Base-by-base conservation (phyloP, 2,329 filamentous ascomycete genomes). In the Hymenoscyphus repandus region DNA sequence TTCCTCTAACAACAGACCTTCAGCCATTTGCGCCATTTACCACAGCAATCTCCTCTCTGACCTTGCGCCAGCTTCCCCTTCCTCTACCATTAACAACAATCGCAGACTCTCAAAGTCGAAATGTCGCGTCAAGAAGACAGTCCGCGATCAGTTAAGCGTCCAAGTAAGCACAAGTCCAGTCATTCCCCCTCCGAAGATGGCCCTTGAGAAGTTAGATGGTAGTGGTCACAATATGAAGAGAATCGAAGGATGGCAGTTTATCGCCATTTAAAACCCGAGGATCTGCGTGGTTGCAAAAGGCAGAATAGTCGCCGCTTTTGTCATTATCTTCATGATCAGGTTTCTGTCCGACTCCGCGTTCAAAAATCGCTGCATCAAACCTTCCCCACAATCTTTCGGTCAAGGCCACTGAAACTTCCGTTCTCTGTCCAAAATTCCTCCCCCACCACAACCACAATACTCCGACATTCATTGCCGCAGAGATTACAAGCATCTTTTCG, bases 111-210 rank as follows among this genome's bases (percentile, higher is more conserved):
- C 15, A 11, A 5, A 40, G n/a, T 47, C 38, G 55, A 47, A 39
- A 58, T 58, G 58, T 57, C 61, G 43, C 63, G 62, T 33, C 56
- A 61, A 51, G 59, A 62, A 43, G 22, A 27, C 22, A 27, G 22
- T 27, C 39, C 50, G 18, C 55, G 62, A 31, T 55, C 53, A 13
- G 54, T 64, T 7, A 66, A 66, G 54, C 56, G 64, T 42, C 59
- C 56, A 58, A 64, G 64, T 66, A 62, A 62, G 64, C 50, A 56
- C 13, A 15, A 13, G 27, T 12, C 45, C 13, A 7, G 13, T 15
- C 37, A 36, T 44, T 11, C n/a, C 30, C 32, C 27, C 30, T 36
- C 47, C 34, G 12, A 37, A 4, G 12, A 13, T 3, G 15, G 32
- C 13, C 7, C 15, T 15, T 11, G 9, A 7, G 9, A 15, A 39